Conservation (phyloP, 768 basidiomycete genomes). For the Rhizopogon rudus region DNA sequence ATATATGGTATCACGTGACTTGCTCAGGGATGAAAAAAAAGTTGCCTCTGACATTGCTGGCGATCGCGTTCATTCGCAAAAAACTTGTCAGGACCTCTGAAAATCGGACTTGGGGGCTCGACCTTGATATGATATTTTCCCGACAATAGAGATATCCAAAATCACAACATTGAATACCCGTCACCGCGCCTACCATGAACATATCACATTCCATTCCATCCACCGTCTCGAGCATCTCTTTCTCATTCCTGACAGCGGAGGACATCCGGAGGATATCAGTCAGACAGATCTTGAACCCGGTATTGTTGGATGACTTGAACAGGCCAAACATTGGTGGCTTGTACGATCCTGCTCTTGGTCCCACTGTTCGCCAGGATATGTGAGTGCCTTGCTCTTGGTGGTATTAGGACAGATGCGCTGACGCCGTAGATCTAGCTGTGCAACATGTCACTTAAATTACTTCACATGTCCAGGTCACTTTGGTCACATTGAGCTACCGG, state of each 20-base stretch:
- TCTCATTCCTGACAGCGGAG: constrained; percentile 85
- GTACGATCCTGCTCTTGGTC: constrained; percentile 94
- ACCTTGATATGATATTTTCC: not conserved
- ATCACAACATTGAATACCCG: not conserved
- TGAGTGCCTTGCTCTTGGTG: constrained; percentile 36
- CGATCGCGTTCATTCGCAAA: not conserved
- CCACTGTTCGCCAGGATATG: constrained; percentile 87
- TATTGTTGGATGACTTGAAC: constrained; percentile 90
- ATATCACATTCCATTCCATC: constrained; percentile 87
- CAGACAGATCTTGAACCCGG: constrained; percentile 92
- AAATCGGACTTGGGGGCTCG: not conserved
- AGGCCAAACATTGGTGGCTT: constrained; percentile 88
- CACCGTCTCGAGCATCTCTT: constrained; percentile 78
- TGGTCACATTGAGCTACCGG: constrained; percentile 94
- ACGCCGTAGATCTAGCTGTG: constrained; percentile 54
- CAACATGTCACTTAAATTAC: constrained; percentile 89
- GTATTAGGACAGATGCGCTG: constrained; percentile 4
- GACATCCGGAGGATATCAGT: constrained; percentile 95
- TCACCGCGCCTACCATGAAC: constrained; percentile 55
- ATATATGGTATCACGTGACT: constrained; percentile 7
- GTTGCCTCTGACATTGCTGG: not conserved
- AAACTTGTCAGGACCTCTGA: not conserved
- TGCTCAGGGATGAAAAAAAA: constrained; percentile 9
- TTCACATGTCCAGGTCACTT: constrained; percentile 97
- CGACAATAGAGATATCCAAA: not conserved